Evolutionary conservation across 805 yeast genomes (phyloP), one percentile per base, ranked within the genome.

Genomic region (Pichia sporocuriosa): DNA sequence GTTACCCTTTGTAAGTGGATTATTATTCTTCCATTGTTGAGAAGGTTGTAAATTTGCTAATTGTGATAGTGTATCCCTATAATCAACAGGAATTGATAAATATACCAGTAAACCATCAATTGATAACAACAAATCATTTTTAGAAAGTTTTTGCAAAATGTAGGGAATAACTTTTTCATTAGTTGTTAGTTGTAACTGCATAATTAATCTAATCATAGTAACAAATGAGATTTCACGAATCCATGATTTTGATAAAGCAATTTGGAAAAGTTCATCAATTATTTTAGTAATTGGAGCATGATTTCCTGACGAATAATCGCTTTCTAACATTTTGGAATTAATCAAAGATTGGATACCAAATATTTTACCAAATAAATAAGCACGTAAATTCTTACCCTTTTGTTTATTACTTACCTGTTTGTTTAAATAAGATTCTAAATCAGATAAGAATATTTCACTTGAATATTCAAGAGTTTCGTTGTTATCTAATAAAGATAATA

Each of bases 331-430:
- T 3, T 70, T 66, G 12, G 81, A 72, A 37, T 81, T 81, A 25
- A 83, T 68, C 37, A 89, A 55, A 1, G 84, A 75, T 58, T 89
- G 94, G 17, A 86, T 65, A 0, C 96, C 96, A 59, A 90, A 89
- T 34, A 89, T 66, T 54, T 78, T 73, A 6, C 97, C 97, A 65
- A 90, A 88, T 15, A 84, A 61, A 13, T 77, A 67, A 1, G 89
- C 79, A 45, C 97, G 70, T 57, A 83, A 85, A 53, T 86, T 94
- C 54, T 81, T 84, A 4, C 96, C 96, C 52, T 83, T 84, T 63
- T 66, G 69, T 31, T 66, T 61, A 17, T 50, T 44, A 26, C 69
- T 66, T 27, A 69, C 63, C 2, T 69, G 53, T 20, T 58, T 61
- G 43, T 62, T 63, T 42, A 70, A 65, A 29, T 67, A 66, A 7